Evolutionary conservation across 179 eudicot genomes (phyloP).

Genomic region (Amaranthus tricolor): DNA sequence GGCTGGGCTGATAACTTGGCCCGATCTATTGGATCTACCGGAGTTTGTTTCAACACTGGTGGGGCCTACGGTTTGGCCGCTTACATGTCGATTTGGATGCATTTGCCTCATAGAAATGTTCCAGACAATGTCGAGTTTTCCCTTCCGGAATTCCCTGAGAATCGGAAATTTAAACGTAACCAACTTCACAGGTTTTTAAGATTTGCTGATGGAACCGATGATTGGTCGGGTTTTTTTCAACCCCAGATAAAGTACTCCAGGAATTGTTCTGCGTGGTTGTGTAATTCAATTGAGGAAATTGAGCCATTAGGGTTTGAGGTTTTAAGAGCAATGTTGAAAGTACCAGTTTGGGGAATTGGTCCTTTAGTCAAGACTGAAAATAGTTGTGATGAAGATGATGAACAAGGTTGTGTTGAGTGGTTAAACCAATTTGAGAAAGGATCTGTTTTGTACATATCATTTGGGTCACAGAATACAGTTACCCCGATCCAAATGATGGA

Average conservation of each 20-base stretch:
- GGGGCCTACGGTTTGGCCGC: constrained; percentile 81
- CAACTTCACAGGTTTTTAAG: constrained; percentile 50
- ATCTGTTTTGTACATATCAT: constrained; percentile 70
- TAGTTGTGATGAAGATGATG: not conserved
- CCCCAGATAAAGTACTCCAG: constrained; percentile 40
- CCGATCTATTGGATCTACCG: constrained; percentile 23
- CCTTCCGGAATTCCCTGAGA: constrained; percentile 63
- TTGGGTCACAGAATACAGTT: constrained; percentile 86
- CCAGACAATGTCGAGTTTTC: constrained; percentile 43
- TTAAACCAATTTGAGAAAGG: constrained; percentile 36
- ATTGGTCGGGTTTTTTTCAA: constrained; percentile 63
- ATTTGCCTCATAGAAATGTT: constrained; percentile 58
- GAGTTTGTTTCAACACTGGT: constrained; percentile 51
- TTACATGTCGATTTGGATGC: constrained; percentile 52
- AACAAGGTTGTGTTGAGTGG: constrained; percentile 47
- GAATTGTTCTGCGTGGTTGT: constrained; percentile 51
- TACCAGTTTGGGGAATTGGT: constrained; percentile 67
- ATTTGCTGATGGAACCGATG: constrained; percentile 61
- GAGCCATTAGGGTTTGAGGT: constrained; percentile 65
- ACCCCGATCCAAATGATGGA: constrained; percentile 77
- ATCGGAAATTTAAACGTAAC: constrained; percentile 35
- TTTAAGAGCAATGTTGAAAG: constrained; percentile 37
- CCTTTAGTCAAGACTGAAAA: constrained; percentile 36
- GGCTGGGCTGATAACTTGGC: constrained; percentile 69
- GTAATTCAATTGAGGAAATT: constrained; percentile 63